A percentile compares a stretch with the other conserved stretches of the same genome.
These are phyloP conservation scores for Corylus americana DNA, from an alignment of 306 rosid species.

Conservation along the genomic window DNA sequence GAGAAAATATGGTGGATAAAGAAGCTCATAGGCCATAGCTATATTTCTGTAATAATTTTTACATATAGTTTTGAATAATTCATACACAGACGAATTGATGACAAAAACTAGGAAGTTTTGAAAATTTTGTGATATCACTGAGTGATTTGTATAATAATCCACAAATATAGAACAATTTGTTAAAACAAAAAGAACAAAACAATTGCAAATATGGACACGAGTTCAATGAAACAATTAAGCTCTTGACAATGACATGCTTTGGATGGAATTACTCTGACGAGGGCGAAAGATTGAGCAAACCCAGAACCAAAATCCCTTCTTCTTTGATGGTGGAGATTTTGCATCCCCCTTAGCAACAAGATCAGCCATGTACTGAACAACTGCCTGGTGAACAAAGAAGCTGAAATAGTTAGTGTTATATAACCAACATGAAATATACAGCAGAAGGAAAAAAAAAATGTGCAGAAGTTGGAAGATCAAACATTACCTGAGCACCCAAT, in stretches of 20 bases:
- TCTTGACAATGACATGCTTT: slow-evolving; percentile 3
- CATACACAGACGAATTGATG: neutral
- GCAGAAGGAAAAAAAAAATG: slow-evolving; percentile 12
- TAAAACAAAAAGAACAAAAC: slow-evolving; percentile 4
- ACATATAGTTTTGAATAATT: neutral
- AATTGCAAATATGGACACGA: neutral
- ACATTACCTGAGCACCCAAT: slow-evolving; percentile 81
- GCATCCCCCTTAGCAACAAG: slow-evolving; percentile 46
- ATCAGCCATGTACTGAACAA: slow-evolving; percentile 78
- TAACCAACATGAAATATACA: neutral
- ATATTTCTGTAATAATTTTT: neutral
- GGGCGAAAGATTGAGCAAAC: slow-evolving; percentile 47
- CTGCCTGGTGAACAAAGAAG: slow-evolving; percentile 58
- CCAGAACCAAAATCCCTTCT: slow-evolving; percentile 68
- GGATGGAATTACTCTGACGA: slow-evolving; percentile 25
- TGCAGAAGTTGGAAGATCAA: neutral
- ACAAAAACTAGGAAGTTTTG: neutral
- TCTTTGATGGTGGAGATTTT: slow-evolving; percentile 38
- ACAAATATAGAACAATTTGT: slow-evolving; percentile 15
- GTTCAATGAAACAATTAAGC: slow-evolving; percentile 9
- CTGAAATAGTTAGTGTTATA: slow-evolving; percentile 4
- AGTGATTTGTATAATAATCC: neutral
- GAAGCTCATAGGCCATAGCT: neutral
- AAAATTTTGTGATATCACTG: too few relatives aligned
- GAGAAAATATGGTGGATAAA: too few relatives aligned